phyloP scores from a whole-genome alignment of 768 basidiomycete species.

The Ephemerocybe angulata region DNA sequence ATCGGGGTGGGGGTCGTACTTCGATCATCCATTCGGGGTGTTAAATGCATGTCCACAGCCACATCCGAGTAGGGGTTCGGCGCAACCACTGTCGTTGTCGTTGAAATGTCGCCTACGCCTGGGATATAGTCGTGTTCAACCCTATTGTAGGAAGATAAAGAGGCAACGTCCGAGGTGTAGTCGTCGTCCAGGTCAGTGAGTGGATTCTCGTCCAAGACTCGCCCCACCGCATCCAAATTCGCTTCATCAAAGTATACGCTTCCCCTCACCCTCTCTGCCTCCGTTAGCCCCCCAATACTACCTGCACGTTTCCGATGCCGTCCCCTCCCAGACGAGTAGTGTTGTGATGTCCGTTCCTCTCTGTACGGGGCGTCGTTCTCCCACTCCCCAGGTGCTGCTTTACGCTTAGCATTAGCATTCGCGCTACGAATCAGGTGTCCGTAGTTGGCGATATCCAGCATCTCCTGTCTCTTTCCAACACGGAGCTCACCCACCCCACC shows the following conservation, averaged over 20 bases:
- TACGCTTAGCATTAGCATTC: slow-evolving; percentile 23
- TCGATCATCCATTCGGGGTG: slow-evolving; percentile 17
- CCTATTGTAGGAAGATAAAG: slow-evolving; percentile 21
- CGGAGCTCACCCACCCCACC: slow-evolving; percentile 85
- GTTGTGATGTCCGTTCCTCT: neutral
- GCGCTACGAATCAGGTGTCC: slow-evolving; percentile 52
- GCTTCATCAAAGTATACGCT: slow-evolving; percentile 72
- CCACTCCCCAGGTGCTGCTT: slow-evolving; percentile 21
- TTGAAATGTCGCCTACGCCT: slow-evolving; percentile 22
- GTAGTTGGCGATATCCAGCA: slow-evolving; percentile 86
- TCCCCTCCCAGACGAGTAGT: neutral
- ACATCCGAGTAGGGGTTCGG: slow-evolving; percentile 3
- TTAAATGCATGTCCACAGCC: slow-evolving; percentile 15
- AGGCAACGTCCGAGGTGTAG: slow-evolving; percentile 36
- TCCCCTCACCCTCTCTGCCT: slow-evolving; percentile 51
- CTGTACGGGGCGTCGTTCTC: slow-evolving; percentile 17
- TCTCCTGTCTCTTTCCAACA: slow-evolving; percentile 71
- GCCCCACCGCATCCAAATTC: slow-evolving; percentile 38
- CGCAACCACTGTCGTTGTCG: slow-evolving; percentile 14
- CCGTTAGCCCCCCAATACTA: slow-evolving; percentile 55
- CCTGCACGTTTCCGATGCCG: slow-evolving; percentile 58
- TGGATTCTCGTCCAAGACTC: slow-evolving; percentile 73
- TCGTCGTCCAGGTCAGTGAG: slow-evolving; percentile 71
- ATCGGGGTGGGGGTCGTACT: slow-evolving; percentile 43
- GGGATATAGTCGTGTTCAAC: slow-evolving; percentile 24